Base-by-base conservation (phyloP, 352 stramenopile genomes). In the Globisporangium paddicum region DNA sequence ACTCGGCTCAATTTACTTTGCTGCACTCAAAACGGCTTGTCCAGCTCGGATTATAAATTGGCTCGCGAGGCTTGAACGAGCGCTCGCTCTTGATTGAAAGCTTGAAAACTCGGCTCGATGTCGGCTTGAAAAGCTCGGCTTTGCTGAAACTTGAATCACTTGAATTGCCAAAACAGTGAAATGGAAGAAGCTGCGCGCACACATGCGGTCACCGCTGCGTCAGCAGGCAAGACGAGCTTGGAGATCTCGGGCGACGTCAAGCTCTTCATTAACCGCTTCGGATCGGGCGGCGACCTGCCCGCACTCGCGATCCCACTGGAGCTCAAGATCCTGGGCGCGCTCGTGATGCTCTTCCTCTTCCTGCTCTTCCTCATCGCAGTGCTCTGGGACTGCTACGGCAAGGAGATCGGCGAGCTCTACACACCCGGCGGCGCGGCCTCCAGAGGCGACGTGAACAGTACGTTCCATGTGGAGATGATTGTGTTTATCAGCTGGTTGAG, bases 331-430 rank as follows among this genome's bases (percentile, higher is more conserved):
- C 68, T 94, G 32, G 72, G 69, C n/a, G 80, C 46, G 21, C 62
- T 94, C 19, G 42, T 87, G 37, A 51, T 86, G 25, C 68, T 92
- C 14, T 78, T 94, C 45, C 73, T 94, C 40, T 92, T 94, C 50
- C 68, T 94, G 45, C 61, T 91, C 21, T 91, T 94, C 55, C 76
- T 94, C 60, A 90, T 94, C 42, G 62, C 71, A 35, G 73, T 91
- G 48, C 69, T 90, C n/a, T 94, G 84, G 84, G 84, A 94, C 48
- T 77, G 80, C 49, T 94, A 87, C 61, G 84, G 84, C 53, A 91
- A 89, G 55, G 81, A 94, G 63, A 89, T 94, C 46, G 73, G 80
- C 28, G 80, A 87, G 63, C 75, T 94, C 34, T 94, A 94, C 68
- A 89, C 78, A 35, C 69, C 72, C 23, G 70, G 69, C 19, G 67